Evolutionary conservation across 306 rosid genomes (phyloP).

Genomic region (Trichosanthes truncata): DNA sequence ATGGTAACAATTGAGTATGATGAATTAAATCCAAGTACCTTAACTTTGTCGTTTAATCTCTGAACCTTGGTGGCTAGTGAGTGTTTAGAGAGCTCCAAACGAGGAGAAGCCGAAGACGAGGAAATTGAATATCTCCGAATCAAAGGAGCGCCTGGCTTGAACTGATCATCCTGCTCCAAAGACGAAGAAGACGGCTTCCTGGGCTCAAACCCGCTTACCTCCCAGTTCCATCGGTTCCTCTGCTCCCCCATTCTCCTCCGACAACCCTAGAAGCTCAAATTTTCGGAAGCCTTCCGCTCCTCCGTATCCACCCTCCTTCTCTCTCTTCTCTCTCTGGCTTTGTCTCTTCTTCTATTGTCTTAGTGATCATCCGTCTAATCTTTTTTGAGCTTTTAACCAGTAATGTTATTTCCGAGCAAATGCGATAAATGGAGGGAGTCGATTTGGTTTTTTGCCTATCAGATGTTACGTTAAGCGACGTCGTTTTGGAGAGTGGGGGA

Average conservation of each 20-base stretch:
- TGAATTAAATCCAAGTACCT: constrained; percentile 34
- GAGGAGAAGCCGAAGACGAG: constrained; percentile 46
- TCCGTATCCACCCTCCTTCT: neutral
- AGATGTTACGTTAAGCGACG: constrained; percentile 20
- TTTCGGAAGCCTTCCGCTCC: neutral
- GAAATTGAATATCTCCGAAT: constrained; percentile 73
- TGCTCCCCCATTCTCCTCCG: constrained; percentile 59
- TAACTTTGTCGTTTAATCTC: constrained; percentile 58
- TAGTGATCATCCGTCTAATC: constrained; percentile 17
- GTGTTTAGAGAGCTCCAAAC: constrained; percentile 36
- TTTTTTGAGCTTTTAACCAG: constrained; percentile 4
- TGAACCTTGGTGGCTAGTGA: constrained; percentile 48
- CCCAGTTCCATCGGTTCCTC: constrained; percentile 94
- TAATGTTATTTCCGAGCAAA: neutral
- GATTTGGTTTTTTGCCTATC: neutral
- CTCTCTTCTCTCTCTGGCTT: neutral
- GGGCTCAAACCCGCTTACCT: constrained; percentile 85
- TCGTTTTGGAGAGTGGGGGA: constrained; percentile 18
- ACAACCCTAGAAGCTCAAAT: constrained; percentile 18
- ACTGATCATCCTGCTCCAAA: constrained; percentile 37
- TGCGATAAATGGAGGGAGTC: constrained; percentile 40
- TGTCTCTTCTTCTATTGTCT: neutral
- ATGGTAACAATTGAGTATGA: constrained; percentile 5
- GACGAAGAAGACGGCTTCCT: constrained; percentile 50
- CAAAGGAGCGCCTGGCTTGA: constrained; percentile 41